phyloP scores from a whole-genome alignment of 768 basidiomycete genomes.

The Serendipita indica region DNA sequence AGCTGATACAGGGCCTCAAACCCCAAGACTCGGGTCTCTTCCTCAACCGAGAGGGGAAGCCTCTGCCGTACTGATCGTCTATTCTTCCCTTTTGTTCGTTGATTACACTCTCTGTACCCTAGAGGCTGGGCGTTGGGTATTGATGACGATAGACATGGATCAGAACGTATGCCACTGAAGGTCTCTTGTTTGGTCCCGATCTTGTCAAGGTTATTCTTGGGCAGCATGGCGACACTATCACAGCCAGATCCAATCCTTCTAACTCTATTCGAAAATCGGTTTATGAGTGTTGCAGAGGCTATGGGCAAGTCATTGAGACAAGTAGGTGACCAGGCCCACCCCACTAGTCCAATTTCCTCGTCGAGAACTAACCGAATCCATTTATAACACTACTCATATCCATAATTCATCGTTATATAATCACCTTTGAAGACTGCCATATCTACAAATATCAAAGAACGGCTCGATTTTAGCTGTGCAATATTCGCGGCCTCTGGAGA shows the following conservation, averaged over 20 bases:
- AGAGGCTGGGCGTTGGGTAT: background rate
- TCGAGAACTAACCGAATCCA: background rate
- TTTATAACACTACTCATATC: background rate
- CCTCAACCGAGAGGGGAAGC: background rate
- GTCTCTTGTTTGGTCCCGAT: background rate
- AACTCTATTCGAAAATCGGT: constrained; percentile 87
- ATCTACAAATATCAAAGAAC: constrained; percentile 90
- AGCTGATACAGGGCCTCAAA: background rate
- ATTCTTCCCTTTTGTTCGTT: background rate
- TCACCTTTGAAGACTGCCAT: constrained; percentile 25
- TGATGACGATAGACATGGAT: background rate
- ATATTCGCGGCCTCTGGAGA: constrained; percentile 91
- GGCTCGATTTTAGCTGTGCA: constrained; percentile 89
- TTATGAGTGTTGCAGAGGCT: constrained; percentile 95
- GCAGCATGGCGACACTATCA: background rate
- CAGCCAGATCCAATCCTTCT: constrained; percentile 70
- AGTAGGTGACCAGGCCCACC: constrained; percentile 18
- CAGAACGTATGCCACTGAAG: background rate
- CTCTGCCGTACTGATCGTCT: background rate
- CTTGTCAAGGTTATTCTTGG: background rate
- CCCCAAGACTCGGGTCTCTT: background rate
- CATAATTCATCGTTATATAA: background rate
- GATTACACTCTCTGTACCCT: background rate
- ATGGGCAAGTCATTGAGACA: constrained; percentile 74
- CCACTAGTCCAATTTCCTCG: background rate